Evolutionary conservation across 1,284 basidiomycete genomes (phyloP).

Genomic region (Ustilago nuda): DNA sequence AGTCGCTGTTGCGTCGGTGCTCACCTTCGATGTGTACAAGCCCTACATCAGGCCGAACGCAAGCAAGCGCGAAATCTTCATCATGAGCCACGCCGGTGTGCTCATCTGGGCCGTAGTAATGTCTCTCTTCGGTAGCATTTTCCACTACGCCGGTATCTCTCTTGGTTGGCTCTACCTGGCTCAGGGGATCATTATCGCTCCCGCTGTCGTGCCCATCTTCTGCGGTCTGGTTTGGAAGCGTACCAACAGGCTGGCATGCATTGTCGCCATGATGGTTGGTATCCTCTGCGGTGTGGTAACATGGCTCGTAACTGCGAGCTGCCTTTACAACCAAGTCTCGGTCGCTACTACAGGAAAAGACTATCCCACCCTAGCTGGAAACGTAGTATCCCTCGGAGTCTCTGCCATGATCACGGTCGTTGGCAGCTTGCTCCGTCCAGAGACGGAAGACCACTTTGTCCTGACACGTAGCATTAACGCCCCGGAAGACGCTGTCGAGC

Average conservation of each 20-base stretch:
- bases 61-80: slow-evolving; percentile 75
- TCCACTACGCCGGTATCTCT: slow-evolving; percentile 79
- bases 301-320: slow-evolving; percentile 80
- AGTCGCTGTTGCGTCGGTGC: slow-evolving; percentile 78
- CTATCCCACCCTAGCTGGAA: slow-evolving; percentile 78
- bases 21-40: slow-evolving; percentile 76
- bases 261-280: slow-evolving; percentile 79
- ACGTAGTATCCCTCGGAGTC: slow-evolving; percentile 84
- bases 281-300: slow-evolving; percentile 79
- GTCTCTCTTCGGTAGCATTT: slow-evolving; percentile 84
- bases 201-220: slow-evolving; percentile 87
- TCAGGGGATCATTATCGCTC: slow-evolving; percentile 85
- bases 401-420: slow-evolving; percentile 80
- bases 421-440: slow-evolving; percentile 58
- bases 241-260: slow-evolving; percentile 67
- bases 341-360: slow-evolving; percentile 77
- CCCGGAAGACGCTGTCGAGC: slow-evolving; percentile 45
- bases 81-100: slow-evolving; percentile 76
- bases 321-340: slow-evolving; percentile 83
- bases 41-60: slow-evolving; percentile 77
- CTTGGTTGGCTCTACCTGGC: slow-evolving; percentile 74
- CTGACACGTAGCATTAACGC: slow-evolving; percentile 65
- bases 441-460: slow-evolving; percentile 62
- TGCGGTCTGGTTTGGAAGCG: slow-evolving; percentile 72
- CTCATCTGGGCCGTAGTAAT: slow-evolving; percentile 78